Percentiles rank a stretch among this genome's conserved stretches.
phyloP scores from a whole-genome alignment of 768 basidiomycete genomes.

The Clathrus columnatus region DNA sequence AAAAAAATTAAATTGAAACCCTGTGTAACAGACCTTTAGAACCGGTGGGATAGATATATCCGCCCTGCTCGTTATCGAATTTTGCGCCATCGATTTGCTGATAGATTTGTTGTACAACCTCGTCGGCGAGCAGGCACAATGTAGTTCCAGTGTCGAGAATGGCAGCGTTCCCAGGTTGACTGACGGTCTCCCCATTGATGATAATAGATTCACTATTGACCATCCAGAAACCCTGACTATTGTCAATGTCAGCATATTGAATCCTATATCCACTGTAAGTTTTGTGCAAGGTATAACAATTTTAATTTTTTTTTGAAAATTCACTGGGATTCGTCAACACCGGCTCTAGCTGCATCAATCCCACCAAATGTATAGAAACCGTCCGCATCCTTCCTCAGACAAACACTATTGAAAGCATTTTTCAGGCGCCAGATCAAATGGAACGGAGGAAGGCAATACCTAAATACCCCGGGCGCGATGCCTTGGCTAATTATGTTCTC shows the following conservation, averaged over 20 bases:
- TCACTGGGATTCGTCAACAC: background rate
- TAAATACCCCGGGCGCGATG: too few species aligned
- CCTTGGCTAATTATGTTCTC: constrained; percentile 31
- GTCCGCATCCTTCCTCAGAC: constrained; percentile 19
- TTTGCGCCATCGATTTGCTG: constrained; percentile 26
- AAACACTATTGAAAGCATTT: too few species aligned
- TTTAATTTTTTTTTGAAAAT: background rate
- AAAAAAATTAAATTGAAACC: background rate
- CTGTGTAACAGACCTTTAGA: constrained; percentile 11
- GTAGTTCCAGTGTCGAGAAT: constrained; percentile 31
- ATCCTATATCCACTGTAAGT: background rate
- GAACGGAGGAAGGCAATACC: constrained; percentile 20
- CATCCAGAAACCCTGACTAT: constrained; percentile 32
- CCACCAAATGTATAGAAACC: constrained; percentile 33
- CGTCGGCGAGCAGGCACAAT: constrained; percentile 24
- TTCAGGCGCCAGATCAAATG: constrained; percentile 29
- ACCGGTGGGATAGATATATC: constrained; percentile 27
- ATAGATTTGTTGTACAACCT: constrained; percentile 25
- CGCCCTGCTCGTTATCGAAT: constrained; percentile 26
- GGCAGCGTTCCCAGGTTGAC: constrained; percentile 23
- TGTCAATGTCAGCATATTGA: constrained; percentile 8
- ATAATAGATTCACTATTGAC: constrained; percentile 21
- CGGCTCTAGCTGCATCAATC: constrained; percentile 23
- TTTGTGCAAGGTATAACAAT: too few species aligned
- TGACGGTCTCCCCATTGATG: constrained; percentile 18